These are phyloP conservation scores for Chalciporus chontae DNA, from an alignment of 768 basidiomycete species.

Conservation along the genomic window DNA sequence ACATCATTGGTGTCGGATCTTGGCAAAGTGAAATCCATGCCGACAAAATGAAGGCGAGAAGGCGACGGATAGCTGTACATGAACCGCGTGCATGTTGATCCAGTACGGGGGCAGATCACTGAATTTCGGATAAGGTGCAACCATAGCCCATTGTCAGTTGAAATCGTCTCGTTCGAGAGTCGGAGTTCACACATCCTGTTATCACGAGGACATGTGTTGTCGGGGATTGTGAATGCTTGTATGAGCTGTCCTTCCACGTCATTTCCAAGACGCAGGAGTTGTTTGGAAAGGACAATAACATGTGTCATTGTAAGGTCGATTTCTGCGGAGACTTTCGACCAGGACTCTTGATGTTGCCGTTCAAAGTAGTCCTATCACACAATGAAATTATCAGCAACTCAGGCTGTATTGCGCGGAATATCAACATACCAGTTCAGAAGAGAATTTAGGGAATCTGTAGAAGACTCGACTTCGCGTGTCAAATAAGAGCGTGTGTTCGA, in stretches of 20 bases:
- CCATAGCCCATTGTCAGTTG: not conserved
- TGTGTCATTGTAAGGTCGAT: not conserved
- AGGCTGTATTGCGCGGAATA: not conserved
- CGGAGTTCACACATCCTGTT: not conserved
- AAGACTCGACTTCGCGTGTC: not conserved
- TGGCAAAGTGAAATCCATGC: not conserved
- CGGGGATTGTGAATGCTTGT: not conserved
- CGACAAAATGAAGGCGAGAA: not conserved
- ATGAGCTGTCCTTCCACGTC: too few relatives aligned
- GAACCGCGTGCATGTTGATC: not conserved
- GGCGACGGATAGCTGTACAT: not conserved
- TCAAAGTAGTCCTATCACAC: not conserved
- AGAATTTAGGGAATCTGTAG: not conserved
- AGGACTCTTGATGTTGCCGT: not conserved
- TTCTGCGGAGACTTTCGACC: not conserved
- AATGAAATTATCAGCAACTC: not conserved
- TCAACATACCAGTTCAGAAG: not conserved
- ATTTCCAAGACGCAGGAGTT: not conserved
- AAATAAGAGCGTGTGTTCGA: not conserved
- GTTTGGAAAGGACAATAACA: not conserved
- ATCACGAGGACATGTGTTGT: not conserved
- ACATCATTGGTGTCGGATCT: not conserved
- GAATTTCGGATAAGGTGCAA: not conserved
- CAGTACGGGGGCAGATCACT: not conserved
- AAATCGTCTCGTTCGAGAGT: not conserved